phyloP scores from a whole-genome alignment of 192 early-diverging fungal genomes.

The Gaertneriomyces semiglobifer region DNA sequence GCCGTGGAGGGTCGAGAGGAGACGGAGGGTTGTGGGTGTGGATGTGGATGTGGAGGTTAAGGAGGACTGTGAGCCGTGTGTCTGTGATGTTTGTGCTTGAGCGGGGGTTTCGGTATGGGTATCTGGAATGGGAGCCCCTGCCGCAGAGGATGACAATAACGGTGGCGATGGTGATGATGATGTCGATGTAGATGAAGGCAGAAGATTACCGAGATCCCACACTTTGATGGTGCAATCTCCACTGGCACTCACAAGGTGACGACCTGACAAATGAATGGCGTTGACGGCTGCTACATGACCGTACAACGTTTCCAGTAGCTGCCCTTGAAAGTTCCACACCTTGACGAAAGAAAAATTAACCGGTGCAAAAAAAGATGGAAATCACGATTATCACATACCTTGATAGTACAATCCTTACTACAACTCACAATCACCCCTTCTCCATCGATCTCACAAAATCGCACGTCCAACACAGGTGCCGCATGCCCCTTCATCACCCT shows the following conservation, averaged over 20 bases:
- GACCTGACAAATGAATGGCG: conserved; percentile 73
- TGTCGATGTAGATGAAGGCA: too few relatives aligned
- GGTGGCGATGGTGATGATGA: too few relatives aligned
- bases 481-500: conserved; percentile 69
- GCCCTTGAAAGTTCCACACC: conserved; percentile 42
- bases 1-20: conserved; percentile 22
- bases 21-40: too few relatives aligned
- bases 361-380: too few relatives aligned
- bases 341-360: too few relatives aligned
- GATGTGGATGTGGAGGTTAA: too few relatives aligned
- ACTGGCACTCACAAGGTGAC: conserved; percentile 75
- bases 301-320: conserved; percentile 58
- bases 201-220: conserved; percentile 55
- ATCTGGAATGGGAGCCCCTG: conserved; percentile 43
- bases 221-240: conserved; percentile 82
- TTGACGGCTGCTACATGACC: conserved; percentile 96
- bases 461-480: conserved; percentile 79
- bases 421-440: conserved; percentile 71
- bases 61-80: neutral
- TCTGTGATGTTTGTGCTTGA: neutral
- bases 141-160: conserved; percentile 16
- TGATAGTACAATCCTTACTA: conserved; percentile 90
- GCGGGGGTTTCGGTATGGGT: too few relatives aligned
- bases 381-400: conserved; percentile 65
- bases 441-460: conserved; percentile 54